Percentiles rank a stretch among this genome's conserved stretches.
Evolutionary conservation across 1,139 yeast genomes (phyloP).

Genomic region (Scheffersomyces insectosa): DNA sequence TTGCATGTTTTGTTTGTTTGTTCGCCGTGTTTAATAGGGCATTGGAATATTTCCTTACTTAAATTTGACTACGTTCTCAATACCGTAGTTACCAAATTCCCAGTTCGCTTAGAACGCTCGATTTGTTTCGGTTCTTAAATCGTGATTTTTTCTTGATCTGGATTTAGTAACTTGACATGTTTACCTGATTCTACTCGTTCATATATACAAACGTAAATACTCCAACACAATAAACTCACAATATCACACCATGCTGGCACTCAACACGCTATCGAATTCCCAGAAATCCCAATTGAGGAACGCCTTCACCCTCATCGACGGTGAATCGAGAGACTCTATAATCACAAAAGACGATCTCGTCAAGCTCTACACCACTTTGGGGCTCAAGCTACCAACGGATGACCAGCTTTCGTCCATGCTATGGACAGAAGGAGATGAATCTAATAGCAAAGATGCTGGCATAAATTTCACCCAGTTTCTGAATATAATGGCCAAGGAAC

Average conservation of each 20-base stretch:
- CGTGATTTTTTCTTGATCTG: not conserved
- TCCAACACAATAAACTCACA: too few species aligned
- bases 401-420: conserved; percentile 54
- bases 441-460: conserved; percentile 26
- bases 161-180: not conserved
- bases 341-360: conserved; percentile 62
- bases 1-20: too few species aligned
- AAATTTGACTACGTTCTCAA: too few species aligned
- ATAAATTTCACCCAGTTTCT: conserved; percentile 71
- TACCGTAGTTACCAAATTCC: too few species aligned
- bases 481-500: conserved; percentile 62
- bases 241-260: conserved; percentile 20
- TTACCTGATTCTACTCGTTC: not conserved
- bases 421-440: conserved; percentile 20
- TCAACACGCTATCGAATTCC: conserved; percentile 40
- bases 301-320: conserved; percentile 70
- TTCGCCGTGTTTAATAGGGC: too few species aligned
- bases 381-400: conserved; percentile 43
- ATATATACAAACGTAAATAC: not conserved
- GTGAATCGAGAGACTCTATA: conserved; percentile 71
- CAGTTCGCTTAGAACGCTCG: too few species aligned
- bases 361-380: conserved; percentile 52
- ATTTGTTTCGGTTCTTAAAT: too few species aligned
- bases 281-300: conserved; percentile 47
- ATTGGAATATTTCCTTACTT: too few species aligned